phyloP scores from a whole-genome alignment of 1,139 yeast genomes.

The Yamadazyma dushanensis region DNA sequence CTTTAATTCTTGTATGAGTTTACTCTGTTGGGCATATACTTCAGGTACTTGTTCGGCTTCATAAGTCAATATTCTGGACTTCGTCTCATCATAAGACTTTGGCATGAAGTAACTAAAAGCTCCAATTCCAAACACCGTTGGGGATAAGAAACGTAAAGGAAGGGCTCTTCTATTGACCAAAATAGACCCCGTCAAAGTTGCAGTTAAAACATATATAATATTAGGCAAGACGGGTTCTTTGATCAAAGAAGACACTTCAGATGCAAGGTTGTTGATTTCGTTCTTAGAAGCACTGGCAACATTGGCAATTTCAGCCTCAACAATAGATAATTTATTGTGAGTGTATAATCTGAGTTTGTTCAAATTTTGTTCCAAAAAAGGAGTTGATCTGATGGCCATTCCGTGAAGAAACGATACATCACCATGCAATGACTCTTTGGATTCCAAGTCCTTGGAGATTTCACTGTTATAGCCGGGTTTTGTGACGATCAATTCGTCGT shows the following conservation, averaged over 20 bases:
- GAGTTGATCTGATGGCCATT: conserved; percentile 52
- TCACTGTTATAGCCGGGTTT: conserved; percentile 49
- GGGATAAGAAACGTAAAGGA: conserved; percentile 51
- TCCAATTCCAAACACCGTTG: conserved; percentile 48
- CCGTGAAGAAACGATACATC: conserved; percentile 48
- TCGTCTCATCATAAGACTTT: conserved; percentile 23
- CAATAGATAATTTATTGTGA: conserved; percentile 35
- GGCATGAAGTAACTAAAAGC: conserved; percentile 43
- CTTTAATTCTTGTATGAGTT: conserved; percentile 16
- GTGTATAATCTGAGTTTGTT: conserved; percentile 37
- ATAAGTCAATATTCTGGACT: conserved; percentile 50
- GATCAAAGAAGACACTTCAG: conserved; percentile 25
- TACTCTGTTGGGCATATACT: conserved; percentile 19
- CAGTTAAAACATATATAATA: conserved; percentile 53
- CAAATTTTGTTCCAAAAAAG: conserved; percentile 43
- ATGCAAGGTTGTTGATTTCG: conserved; percentile 32
- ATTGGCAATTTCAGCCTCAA: conserved; percentile 45
- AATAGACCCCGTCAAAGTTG: conserved; percentile 57
- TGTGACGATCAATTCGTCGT: conserved; percentile 46
- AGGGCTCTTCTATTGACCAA: conserved; percentile 46
- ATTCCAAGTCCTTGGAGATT: conserved; percentile 34
- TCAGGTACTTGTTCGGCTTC: conserved; percentile 56
- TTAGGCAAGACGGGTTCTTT: conserved; percentile 55
- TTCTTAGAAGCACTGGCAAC: conserved; percentile 46
- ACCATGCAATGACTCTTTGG: conserved; percentile 42